phyloP scores from a whole-genome alignment of 1,284 basidiomycete genomes.

The Leccinum insolens region DNA sequence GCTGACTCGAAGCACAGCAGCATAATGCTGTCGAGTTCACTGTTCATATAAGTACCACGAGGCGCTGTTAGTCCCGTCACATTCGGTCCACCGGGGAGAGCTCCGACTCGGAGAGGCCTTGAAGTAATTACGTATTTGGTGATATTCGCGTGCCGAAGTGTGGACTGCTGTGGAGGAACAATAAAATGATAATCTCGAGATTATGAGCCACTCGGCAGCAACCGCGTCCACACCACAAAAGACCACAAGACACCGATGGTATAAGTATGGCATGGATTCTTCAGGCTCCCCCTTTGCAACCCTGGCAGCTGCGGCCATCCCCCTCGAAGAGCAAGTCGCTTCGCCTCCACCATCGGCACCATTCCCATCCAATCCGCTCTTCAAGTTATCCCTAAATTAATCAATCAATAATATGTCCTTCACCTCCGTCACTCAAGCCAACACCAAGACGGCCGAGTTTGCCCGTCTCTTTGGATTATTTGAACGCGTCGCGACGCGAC shows the following conservation, averaged over 20 bases:
- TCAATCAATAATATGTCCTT: conserved; percentile 20
- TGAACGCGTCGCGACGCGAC: conserved; percentile 48
- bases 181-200: conserved; percentile 8
- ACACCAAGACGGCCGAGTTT: conserved; percentile 49
- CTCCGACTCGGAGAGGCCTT: not conserved
- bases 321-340: not conserved
- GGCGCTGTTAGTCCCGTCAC: not conserved
- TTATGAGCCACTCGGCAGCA: conserved; percentile 25
- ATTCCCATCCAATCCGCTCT: conserved; percentile 1
- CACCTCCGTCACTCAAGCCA: conserved; percentile 17
- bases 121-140: not conserved
- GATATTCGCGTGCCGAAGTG: conserved; percentile 2
- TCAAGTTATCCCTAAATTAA: conserved; percentile 1
- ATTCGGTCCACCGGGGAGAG: not conserved
- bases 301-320: conserved; percentile 9
- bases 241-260: conserved; percentile 20
- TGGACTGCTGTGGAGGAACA: conserved; percentile 20
- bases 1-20: not conserved
- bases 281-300: conserved; percentile 2
- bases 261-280: conserved; percentile 20
- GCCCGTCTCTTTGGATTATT: conserved; percentile 57
- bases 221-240: conserved; percentile 13
- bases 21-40: not conserved
- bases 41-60: not conserved
- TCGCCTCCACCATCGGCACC: not conserved